These are phyloP conservation scores for Globisporangium acanthophoron DNA, from an alignment of 352 stramenopile genomes.

Conservation along the genomic window DNA sequence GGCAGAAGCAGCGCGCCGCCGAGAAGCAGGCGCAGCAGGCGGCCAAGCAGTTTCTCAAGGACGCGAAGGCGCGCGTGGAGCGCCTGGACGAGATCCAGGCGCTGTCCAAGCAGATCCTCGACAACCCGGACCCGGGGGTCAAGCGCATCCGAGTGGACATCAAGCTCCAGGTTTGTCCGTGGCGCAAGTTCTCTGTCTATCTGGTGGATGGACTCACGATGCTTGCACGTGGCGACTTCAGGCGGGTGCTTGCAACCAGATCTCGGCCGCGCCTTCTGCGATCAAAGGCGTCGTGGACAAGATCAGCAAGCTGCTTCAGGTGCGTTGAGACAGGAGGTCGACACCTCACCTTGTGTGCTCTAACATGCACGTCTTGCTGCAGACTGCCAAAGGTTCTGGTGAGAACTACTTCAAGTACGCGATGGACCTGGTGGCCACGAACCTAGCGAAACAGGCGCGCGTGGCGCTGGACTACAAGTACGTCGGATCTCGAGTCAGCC, in stretches of 20 bases:
- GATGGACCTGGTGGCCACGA: slow-evolving; percentile 61
- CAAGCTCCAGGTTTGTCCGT: slow-evolving; percentile 35
- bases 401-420: slow-evolving; percentile 68
- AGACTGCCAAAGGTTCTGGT: slow-evolving; percentile 49
- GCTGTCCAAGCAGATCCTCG: slow-evolving; percentile 40
- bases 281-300: slow-evolving; percentile 66
- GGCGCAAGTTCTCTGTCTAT: neutral
- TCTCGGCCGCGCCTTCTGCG: slow-evolving; percentile 56
- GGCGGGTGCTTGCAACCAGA: slow-evolving; percentile 79
- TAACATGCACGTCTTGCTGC: neutral
- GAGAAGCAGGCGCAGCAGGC: slow-evolving; percentile 26
- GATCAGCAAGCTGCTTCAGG: slow-evolving; percentile 57
- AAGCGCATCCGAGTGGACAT: slow-evolving; percentile 74
- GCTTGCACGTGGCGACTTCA: slow-evolving; percentile 9
- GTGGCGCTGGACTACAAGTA: slow-evolving; percentile 77
- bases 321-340: slow-evolving; percentile 7
- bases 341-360: neutral
- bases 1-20: slow-evolving; percentile 25
- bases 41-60: slow-evolving; percentile 36
- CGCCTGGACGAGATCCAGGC: slow-evolving; percentile 47
- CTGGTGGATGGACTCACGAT: neutral
- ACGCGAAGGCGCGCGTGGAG: slow-evolving; percentile 38
- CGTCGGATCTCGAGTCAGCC: slow-evolving; percentile 8
- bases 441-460: slow-evolving; percentile 63
- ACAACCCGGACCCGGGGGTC: slow-evolving; percentile 34